A percentile compares a stretch with the other conserved stretches of the same genome.
Evolutionary conservation across 176 grass and related monocot genomes (phyloP).

Genomic region (Oryza rufipogon): DNA sequence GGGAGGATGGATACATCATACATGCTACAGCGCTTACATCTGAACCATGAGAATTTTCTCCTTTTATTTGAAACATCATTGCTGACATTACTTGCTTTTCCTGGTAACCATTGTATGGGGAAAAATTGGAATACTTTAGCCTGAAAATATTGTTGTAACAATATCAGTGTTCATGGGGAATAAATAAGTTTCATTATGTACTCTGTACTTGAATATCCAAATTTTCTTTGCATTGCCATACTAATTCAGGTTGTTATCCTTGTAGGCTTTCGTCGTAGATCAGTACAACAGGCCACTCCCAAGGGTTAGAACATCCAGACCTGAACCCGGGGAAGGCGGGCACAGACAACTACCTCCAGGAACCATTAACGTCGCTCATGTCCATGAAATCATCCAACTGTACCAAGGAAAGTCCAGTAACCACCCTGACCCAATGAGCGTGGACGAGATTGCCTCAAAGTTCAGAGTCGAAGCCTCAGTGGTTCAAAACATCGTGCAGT

Average conservation of each 20-base stretch:
- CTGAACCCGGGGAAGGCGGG: constrained; percentile 35
- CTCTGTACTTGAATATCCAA: neutral
- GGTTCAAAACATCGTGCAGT: constrained; percentile 63
- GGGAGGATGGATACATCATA: neutral
- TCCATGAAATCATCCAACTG: constrained; percentile 67
- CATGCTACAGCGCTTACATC: neutral
- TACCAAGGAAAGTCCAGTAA: constrained; percentile 60
- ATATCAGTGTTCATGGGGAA: neutral
- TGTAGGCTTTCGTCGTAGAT: constrained; percentile 61
- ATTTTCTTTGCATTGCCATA: neutral
- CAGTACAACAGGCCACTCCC: constrained; percentile 59
- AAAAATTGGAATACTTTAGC: neutral
- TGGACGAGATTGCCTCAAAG: constrained; percentile 56
- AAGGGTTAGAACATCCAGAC: constrained; percentile 59
- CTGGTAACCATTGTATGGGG: neutral
- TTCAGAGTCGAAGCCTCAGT: constrained; percentile 54
- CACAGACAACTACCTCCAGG: constrained; percentile 58
- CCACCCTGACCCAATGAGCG: constrained; percentile 51
- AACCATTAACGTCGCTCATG: constrained; percentile 46
- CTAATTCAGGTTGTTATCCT: neutral
- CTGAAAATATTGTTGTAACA: neutral
- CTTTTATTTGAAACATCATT: neutral
- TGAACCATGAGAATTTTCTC: neutral
- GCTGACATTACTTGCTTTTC: neutral
- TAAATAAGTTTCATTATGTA: neutral